Percentiles rank a stretch among this genome's conserved stretches.
Evolutionary conservation across 148 eudicot genomes (phyloP).

Genomic region (Rhododendron henanense): DNA sequence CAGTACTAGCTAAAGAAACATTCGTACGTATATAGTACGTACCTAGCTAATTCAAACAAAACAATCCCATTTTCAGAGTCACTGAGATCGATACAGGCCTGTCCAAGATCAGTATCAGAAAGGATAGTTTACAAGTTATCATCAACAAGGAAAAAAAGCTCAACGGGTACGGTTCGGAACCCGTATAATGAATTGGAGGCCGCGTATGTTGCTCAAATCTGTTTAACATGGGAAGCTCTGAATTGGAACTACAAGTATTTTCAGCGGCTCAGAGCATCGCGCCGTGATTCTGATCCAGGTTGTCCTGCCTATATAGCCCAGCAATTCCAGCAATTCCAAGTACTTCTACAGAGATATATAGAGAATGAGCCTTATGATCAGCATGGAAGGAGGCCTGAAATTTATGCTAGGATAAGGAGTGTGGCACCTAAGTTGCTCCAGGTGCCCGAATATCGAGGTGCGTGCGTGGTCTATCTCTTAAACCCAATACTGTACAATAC

Average conservation of each 20-base stretch:
- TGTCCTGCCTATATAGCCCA: slow-evolving; percentile 88
- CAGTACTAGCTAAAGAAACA: not conserved
- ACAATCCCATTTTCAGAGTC: slow-evolving; percentile 46
- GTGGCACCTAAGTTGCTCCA: slow-evolving; percentile 79
- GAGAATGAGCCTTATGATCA: slow-evolving; percentile 88
- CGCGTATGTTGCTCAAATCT: slow-evolving; percentile 79
- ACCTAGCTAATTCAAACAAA: not conserved
- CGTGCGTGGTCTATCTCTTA: not conserved
- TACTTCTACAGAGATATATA: slow-evolving; percentile 69
- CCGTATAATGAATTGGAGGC: slow-evolving; percentile 72
- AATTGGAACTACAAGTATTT: slow-evolving; percentile 82
- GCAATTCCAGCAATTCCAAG: slow-evolving; percentile 85
- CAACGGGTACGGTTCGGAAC: slow-evolving; percentile 27
- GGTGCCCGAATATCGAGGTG: slow-evolving; percentile 93
- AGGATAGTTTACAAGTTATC: slow-evolving; percentile 57
- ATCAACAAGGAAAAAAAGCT: slow-evolving; percentile 25
- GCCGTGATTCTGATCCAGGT: slow-evolving; percentile 41
- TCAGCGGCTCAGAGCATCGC: slow-evolving; percentile 50
- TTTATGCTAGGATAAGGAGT: slow-evolving; percentile 72
- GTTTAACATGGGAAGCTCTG: slow-evolving; percentile 87
- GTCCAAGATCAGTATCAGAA: slow-evolving; percentile 85
- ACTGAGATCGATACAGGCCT: slow-evolving; percentile 57
- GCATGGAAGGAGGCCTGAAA: slow-evolving; percentile 65
- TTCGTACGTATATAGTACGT: too few relatives aligned
- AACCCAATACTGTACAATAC: not conserved